phyloP scores from a whole-genome alignment of 805 yeast genomes.

The Teunomyces funiuensis region DNA sequence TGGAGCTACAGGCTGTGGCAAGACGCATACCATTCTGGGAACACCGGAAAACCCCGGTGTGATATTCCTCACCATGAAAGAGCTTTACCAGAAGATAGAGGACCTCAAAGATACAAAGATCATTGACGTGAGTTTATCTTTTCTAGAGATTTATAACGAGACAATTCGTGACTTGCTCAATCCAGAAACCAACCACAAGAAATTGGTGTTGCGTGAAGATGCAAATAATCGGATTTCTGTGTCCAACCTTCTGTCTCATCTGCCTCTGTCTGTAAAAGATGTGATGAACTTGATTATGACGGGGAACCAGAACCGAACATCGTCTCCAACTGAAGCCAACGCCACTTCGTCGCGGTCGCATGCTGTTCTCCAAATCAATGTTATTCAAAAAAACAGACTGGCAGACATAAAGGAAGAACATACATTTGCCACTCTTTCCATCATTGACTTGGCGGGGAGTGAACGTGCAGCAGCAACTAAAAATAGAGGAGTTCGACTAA shows the following conservation, averaged over 20 bases:
- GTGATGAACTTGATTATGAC: slow-evolving; percentile 73
- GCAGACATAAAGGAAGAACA: slow-evolving; percentile 67
- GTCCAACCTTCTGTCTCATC: slow-evolving; percentile 63
- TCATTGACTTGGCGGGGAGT: slow-evolving; percentile 93
- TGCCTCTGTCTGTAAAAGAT: slow-evolving; percentile 62
- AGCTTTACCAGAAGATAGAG: slow-evolving; percentile 64
- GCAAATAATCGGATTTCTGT: slow-evolving; percentile 64
- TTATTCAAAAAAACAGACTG: slow-evolving; percentile 58
- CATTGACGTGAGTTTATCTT: slow-evolving; percentile 65
- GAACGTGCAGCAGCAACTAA: slow-evolving; percentile 90
- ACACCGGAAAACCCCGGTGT: slow-evolving; percentile 73
- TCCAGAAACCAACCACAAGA: slow-evolving; percentile 49
- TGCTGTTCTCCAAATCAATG: slow-evolving; percentile 83
- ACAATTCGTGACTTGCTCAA: slow-evolving; percentile 75
- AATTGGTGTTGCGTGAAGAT: slow-evolving; percentile 70
- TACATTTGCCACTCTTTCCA: slow-evolving; percentile 75
- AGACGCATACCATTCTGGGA: slow-evolving; percentile 88
- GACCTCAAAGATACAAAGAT: slow-evolving; percentile 51
- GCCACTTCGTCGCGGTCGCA: slow-evolving; percentile 90
- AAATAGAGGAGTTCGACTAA: slow-evolving; percentile 76
- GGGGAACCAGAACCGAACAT: slow-evolving; percentile 77
- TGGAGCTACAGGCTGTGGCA: slow-evolving; percentile 99
- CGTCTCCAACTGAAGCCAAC: slow-evolving; percentile 89
- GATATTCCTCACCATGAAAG: slow-evolving; percentile 74
- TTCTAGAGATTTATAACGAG: slow-evolving; percentile 89